These are phyloP conservation scores for Trichosanthes truncata DNA, from an alignment of 306 rosid species.

Conservation along the genomic window DNA sequence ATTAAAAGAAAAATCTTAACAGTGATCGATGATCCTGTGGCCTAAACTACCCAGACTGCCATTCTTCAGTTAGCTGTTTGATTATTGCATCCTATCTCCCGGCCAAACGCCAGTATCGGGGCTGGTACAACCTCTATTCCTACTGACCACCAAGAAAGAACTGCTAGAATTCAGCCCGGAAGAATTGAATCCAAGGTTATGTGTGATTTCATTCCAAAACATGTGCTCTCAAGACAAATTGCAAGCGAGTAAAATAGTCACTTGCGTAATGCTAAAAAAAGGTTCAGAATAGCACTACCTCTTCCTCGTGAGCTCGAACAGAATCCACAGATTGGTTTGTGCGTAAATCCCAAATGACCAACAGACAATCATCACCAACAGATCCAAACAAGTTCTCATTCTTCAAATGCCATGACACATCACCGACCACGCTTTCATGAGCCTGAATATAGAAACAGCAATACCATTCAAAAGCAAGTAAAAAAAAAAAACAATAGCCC, in stretches of 20 bases:
- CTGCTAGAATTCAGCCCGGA: neutral
- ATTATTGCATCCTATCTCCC: neutral
- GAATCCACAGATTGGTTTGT: slow-evolving; percentile 55
- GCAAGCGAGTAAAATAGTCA: neutral
- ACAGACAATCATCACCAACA: slow-evolving; percentile 71
- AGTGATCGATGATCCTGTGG: neutral
- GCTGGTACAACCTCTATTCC: neutral
- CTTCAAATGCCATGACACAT: slow-evolving; percentile 76
- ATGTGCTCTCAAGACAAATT: neutral
- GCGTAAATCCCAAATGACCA: slow-evolving; percentile 84
- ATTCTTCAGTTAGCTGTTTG: neutral
- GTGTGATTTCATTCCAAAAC: neutral
- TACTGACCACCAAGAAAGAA: neutral
- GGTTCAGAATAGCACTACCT: slow-evolving; percentile 34
- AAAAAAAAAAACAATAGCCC: neutral
- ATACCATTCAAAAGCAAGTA: neutral
- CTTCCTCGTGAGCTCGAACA: slow-evolving; percentile 65
- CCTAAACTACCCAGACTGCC: neutral
- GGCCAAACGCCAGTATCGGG: neutral
- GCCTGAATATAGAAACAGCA: slow-evolving; percentile 23
- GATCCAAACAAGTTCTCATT: slow-evolving; percentile 72
- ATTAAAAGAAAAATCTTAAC: neutral
- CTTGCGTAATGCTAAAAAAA: neutral
- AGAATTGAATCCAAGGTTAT: neutral
- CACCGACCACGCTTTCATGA: slow-evolving; percentile 62